Percentiles rank a stretch among this genome's conserved stretches.
Evolutionary conservation across 225 moss, liverwort and hornwort species (phyloP).

Genomic region (Anthoceros angustus): DNA sequence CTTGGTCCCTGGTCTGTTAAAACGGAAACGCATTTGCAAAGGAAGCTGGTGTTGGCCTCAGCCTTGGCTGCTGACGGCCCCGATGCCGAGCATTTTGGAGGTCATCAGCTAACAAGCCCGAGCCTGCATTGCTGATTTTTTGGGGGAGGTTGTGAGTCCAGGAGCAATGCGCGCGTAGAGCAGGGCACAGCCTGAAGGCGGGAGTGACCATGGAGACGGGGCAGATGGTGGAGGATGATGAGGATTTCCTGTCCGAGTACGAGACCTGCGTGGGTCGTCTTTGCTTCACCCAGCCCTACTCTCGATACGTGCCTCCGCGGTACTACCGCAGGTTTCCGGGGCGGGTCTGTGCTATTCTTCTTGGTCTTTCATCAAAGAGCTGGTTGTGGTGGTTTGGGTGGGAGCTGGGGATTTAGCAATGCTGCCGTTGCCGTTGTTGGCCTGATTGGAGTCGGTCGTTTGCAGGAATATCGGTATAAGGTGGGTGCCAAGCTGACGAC

Average conservation of each 20-base stretch:
- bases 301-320: conserved; percentile 40
- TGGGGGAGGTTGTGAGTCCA: no score
- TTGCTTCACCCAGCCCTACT: conserved; percentile 41
- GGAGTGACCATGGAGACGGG: neutral
- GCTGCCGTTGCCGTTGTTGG: neutral
- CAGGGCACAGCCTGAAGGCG: neutral
- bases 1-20: no score
- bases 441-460: neutral
- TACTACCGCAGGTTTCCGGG: conserved; percentile 27
- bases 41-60: no score
- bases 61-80: no score
- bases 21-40: no score
- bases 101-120: no score
- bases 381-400: neutral
- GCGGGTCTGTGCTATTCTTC: conserved; percentile 10
- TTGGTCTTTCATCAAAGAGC: neutral
- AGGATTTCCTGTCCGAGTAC: conserved; percentile 16
- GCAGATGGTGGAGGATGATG: conserved; percentile 14
- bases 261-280: conserved; percentile 38
- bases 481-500: conserved; percentile 49
- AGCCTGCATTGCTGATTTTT: no score
- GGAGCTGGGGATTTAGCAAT: neutral
- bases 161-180: neutral
- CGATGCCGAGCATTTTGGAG: no score
- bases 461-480: conserved; percentile 87